Percentiles rank a stretch among this genome's conserved stretches.
Conservation (phyloP, 805 yeast genomes). For the Priceomyces medius region DNA sequence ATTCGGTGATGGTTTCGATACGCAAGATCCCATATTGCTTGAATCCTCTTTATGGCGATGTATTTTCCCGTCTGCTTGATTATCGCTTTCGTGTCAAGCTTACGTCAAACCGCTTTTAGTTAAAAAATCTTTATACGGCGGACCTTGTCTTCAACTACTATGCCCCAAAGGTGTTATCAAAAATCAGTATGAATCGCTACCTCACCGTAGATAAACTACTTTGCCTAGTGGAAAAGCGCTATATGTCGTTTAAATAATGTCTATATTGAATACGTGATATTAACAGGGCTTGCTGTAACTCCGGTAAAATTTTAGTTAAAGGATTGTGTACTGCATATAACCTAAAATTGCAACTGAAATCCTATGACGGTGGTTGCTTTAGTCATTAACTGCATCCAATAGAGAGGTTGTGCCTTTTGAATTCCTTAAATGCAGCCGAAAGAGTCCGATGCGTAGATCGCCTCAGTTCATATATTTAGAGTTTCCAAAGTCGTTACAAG, state of each 20-base stretch:
- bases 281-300: neutral
- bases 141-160: too few species aligned
- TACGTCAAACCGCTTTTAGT: too few species aligned
- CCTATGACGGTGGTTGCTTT: neutral
- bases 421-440: too few species aligned
- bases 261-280: neutral
- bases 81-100: slow-evolving; percentile 1
- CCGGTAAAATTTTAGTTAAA: neutral
- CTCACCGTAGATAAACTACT: too few species aligned
- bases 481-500: too few species aligned
- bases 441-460: too few species aligned
- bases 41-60: neutral
- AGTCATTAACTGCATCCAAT: neutral
- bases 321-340: slow-evolving; percentile 1
- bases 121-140: too few species aligned
- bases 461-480: too few species aligned
- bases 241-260: neutral
- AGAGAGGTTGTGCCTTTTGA: too few species aligned
- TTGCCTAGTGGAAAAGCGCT: too few species aligned
- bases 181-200: too few species aligned
- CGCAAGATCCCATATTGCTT: slow-evolving; percentile 22
- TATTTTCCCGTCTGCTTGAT: neutral
- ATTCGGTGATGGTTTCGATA: slow-evolving; percentile 17
- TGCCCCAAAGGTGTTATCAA: too few species aligned
- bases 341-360: neutral